Percentiles rank a stretch among this genome's conserved stretches.
phyloP scores from a whole-genome alignment of 129 eudicot genomes.

The Lactuca saligna region DNA sequence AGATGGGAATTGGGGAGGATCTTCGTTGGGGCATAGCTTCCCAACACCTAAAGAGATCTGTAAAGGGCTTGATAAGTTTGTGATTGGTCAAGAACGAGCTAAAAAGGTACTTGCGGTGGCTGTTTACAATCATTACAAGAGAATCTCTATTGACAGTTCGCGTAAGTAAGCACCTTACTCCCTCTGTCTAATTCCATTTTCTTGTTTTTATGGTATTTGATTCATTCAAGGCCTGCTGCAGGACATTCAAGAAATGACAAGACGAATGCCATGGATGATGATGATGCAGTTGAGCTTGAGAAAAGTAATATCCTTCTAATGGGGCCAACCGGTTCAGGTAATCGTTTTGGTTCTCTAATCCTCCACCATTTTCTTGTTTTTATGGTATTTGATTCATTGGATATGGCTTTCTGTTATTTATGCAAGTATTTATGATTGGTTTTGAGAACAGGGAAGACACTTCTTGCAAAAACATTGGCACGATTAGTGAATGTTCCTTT shows the following conservation, averaged over 20 bases:
- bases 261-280: constrained; percentile 50
- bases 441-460: constrained; percentile 88
- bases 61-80: constrained; percentile 75
- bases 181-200: background rate
- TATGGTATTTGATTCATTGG: too few species aligned
- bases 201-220: constrained; percentile 11
- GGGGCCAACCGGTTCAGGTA: constrained; percentile 99
- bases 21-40: constrained; percentile 63
- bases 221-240: constrained; percentile 47
- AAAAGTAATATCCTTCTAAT: constrained; percentile 94
- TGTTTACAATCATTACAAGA: constrained; percentile 59
- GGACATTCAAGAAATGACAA: constrained; percentile 54
- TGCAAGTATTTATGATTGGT: constrained; percentile 23
- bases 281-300: constrained; percentile 88
- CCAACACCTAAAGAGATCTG: constrained; percentile 93
- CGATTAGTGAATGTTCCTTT: constrained; percentile 96
- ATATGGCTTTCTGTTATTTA: constrained; percentile 1
- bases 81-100: constrained; percentile 71
- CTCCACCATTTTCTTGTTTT: too few species aligned
- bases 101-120: constrained; percentile 66
- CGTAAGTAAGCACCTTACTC: constrained; percentile 38
- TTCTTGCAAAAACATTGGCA: constrained; percentile 96
- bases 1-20: constrained; percentile 89
- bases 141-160: constrained; percentile 44
- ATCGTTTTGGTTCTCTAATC: constrained; percentile 6